Percentiles rank a stretch among this genome's conserved stretches.
Evolutionary conservation across 2,329 filamentous ascomycete genomes (phyloP).

Genomic region (Trichoderma sp.): DNA sequence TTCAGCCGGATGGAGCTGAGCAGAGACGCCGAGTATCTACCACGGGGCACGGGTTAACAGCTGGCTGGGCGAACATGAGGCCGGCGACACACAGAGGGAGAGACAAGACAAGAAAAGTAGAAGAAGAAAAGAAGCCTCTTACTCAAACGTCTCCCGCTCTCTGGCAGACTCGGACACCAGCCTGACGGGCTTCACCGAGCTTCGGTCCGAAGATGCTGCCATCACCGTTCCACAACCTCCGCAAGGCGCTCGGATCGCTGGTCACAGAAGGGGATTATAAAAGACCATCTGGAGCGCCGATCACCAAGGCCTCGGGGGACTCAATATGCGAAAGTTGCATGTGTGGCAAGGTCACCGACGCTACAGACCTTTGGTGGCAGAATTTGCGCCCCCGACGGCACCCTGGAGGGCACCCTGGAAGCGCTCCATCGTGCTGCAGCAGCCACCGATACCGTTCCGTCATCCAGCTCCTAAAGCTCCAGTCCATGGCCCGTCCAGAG

Average conservation of each 20-base stretch:
- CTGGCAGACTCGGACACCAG: conserved; percentile 32
- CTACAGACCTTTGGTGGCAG: background rate
- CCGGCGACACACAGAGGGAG: background rate
- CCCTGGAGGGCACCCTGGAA: background rate
- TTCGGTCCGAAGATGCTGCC: conserved; percentile 11
- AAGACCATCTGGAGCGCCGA: conserved; percentile 17
- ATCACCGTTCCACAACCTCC: conserved; percentile 17
- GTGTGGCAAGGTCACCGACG: background rate
- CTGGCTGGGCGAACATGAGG: background rate
- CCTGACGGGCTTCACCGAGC: conserved; percentile 13
- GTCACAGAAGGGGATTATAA: background rate
- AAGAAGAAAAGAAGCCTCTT: background rate
- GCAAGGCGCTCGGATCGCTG: conserved; percentile 8
- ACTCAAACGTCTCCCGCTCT: conserved; percentile 39
- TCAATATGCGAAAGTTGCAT: background rate
- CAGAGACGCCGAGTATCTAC: conserved; percentile 26
- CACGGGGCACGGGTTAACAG: conserved; percentile 6
- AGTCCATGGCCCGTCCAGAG: background rate
- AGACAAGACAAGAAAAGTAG: background rate
- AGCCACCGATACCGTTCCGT: background rate
- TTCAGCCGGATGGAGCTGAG: conserved; percentile 30
- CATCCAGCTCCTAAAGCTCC: background rate
- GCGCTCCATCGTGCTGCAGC: background rate
- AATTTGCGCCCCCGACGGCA: background rate
- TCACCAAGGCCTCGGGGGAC: background rate